phyloP scores from a whole-genome alignment of 2,329 filamentous ascomycete genomes.

The Penicillium brasilianum region DNA sequence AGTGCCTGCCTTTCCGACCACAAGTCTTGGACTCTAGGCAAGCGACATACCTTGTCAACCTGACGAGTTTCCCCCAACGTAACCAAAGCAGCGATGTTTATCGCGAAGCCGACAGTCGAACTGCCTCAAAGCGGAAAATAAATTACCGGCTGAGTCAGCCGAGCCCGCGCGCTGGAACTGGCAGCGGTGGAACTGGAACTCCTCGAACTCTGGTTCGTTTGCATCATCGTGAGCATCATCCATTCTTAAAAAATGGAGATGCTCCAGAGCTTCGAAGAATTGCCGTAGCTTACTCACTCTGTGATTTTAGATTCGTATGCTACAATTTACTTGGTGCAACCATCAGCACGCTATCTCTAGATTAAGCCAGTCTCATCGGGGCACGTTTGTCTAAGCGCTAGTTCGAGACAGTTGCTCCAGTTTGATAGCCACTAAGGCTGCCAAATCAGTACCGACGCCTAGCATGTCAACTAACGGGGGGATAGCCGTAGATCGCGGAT shows the following conservation, averaged over 20 bases:
- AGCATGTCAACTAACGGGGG: conserved; percentile 3
- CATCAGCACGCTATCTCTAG: background rate
- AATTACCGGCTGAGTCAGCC: conserved; percentile 31
- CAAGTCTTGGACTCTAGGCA: background rate
- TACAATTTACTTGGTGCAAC: background rate
- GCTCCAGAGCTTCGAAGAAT: background rate
- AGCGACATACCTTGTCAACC: background rate
- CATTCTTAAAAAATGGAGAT: conserved; percentile 7
- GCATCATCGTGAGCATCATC: conserved; percentile 37
- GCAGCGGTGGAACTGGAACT: conserved; percentile 4
- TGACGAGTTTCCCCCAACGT: background rate
- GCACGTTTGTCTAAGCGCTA: conserved; percentile 1
- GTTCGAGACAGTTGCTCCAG: conserved; percentile 24
- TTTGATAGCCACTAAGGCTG: conserved; percentile 23
- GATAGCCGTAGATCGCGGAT: background rate
- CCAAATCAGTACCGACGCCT: conserved; percentile 8
- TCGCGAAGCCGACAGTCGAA: conserved; percentile 5
- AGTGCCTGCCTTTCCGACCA: background rate
- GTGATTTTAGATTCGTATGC: background rate
- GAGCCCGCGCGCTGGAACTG: conserved; percentile 13
- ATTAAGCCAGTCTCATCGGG: background rate
- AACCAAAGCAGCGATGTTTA: conserved; percentile 1
- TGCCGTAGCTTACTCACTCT: too few species aligned
- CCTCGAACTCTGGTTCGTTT: conserved; percentile 29
- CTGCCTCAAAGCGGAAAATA: conserved; percentile 14